Evolutionary conservation across 2,329 filamentous ascomycete genomes (phyloP).

Genomic region (Orbilia brochopaga): DNA sequence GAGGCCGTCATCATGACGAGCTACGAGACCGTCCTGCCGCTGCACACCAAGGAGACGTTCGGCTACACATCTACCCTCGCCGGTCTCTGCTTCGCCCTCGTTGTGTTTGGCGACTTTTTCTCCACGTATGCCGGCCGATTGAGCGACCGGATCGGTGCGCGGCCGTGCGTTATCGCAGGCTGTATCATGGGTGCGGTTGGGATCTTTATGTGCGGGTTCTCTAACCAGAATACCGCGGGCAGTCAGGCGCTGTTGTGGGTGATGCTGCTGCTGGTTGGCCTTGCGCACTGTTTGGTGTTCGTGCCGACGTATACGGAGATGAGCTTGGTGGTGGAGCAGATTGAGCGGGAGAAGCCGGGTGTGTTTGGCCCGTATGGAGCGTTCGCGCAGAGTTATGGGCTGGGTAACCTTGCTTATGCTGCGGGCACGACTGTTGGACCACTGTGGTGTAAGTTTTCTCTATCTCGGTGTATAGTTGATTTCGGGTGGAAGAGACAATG

Average conservation of each 20-base stretch:
- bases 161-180: constrained; percentile 35
- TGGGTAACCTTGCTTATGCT: constrained; percentile 46
- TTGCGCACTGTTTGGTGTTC: constrained; percentile 43
- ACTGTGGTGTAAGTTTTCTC: constrained; percentile 43
- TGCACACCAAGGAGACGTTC: constrained; percentile 46
- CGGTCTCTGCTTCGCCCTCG: constrained; percentile 39
- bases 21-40: constrained; percentile 47
- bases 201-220: constrained; percentile 25
- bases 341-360: constrained; percentile 44
- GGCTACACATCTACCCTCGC: constrained; percentile 46
- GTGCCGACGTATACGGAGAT: constrained; percentile 45
- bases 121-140: constrained; percentile 43
- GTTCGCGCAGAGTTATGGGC: constrained; percentile 48
- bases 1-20: constrained; percentile 47
- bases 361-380: constrained; percentile 47
- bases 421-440: constrained; percentile 44
- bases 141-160: constrained; percentile 42
- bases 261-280: constrained; percentile 30
- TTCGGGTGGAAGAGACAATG: not conserved
- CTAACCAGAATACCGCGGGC: constrained; percentile 17
- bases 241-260: constrained; percentile 39
- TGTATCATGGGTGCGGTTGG: constrained; percentile 11
- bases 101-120: constrained; percentile 49
- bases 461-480: not conserved
- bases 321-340: constrained; percentile 47